Base-by-base conservation (phyloP, 371 early-diverging fungal genomes). In the Mortierella sp. region DNA sequence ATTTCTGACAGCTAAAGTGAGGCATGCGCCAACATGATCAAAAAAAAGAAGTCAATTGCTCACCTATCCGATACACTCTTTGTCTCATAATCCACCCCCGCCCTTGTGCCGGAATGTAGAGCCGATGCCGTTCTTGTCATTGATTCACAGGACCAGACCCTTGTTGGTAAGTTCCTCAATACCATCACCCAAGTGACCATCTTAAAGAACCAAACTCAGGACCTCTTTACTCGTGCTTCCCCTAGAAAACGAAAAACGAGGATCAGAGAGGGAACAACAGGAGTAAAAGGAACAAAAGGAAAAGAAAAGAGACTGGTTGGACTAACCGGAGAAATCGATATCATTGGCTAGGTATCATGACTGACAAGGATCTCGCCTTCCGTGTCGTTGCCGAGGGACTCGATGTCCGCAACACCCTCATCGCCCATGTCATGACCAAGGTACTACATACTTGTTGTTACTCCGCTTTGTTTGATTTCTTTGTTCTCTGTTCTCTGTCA, bases 321-420 rank as follows among this genome's bases (percentile, higher is more conserved):
- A 35, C 41, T 32, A 43, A 71, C 18, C 24, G 38, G 46, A 11
- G 48, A 54, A 49, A 7, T 35, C 60, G 27, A 18, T 46, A 41
- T 32, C 65, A 48, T 63, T n/a, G 29, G 46, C 81, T 91, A 43
- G 97, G 97, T 29, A 97, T 97, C 76, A 91, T 97, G 80, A 97
- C 97, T 3, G 97, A 96, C 73, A 93, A 93, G 85, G 93, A 93
- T 82, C 89, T 93, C 46, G 93, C 96, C 8, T 97, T 93, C 89
- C 90, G 97, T 35, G 97, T 96, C 48, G 94, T 96, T 54, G 96
- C 97, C 32, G 96, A 96, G 74, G 96, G 96, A 8, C 90, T 93
- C 16, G 96, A 96, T 75, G 89, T 93, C 71, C 86, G 92, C 58
- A 89, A 89, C 41, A 95, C 95, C 41, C 86, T 90, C 29, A 94